Conservation (phyloP, 2,329 filamentous ascomycete species). For the Penicillium palitans region DNA sequence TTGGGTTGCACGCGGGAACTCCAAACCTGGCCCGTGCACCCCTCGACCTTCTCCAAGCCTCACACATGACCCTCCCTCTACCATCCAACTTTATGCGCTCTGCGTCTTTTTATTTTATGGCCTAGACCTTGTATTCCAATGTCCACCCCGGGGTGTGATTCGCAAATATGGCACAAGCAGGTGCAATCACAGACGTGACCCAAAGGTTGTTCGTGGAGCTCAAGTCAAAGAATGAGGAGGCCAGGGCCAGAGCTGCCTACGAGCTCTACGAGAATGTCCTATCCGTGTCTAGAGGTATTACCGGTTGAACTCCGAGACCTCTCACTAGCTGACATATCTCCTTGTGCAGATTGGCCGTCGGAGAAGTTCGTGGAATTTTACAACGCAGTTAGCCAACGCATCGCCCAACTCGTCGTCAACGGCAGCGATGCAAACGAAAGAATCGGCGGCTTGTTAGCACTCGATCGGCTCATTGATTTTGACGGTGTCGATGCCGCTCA, state of each 20-base stretch:
- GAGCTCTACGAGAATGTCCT: conserved; percentile 51
- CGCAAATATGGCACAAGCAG: conserved; percentile 49
- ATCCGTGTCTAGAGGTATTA: conserved; percentile 48
- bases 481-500: conserved; percentile 90
- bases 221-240: conserved; percentile 57
- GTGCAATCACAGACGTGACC: conserved; percentile 50
- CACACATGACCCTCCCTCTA: conserved; percentile 29
- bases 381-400: conserved; percentile 64
- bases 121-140: conserved; percentile 41
- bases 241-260: conserved; percentile 49
- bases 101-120: conserved; percentile 22
- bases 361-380: conserved; percentile 76
- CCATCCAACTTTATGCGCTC: conserved; percentile 25
- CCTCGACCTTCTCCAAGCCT: conserved; percentile 28
- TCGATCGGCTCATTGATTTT: conserved; percentile 93
- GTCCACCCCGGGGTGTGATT: conserved; percentile 40
- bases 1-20: conserved; percentile 7
- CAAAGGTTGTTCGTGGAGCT: conserved; percentile 59
- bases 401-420: conserved; percentile 75
- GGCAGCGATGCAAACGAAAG: conserved; percentile 84
- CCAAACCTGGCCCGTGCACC: conserved; percentile 27
- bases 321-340: conserved; percentile 14
- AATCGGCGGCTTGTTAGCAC: conserved; percentile 85
- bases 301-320: neutral
- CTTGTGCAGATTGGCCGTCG: conserved; percentile 66